phyloP scores from a whole-genome alignment of 768 basidiomycete species.

The Hypholoma fasciculare region DNA sequence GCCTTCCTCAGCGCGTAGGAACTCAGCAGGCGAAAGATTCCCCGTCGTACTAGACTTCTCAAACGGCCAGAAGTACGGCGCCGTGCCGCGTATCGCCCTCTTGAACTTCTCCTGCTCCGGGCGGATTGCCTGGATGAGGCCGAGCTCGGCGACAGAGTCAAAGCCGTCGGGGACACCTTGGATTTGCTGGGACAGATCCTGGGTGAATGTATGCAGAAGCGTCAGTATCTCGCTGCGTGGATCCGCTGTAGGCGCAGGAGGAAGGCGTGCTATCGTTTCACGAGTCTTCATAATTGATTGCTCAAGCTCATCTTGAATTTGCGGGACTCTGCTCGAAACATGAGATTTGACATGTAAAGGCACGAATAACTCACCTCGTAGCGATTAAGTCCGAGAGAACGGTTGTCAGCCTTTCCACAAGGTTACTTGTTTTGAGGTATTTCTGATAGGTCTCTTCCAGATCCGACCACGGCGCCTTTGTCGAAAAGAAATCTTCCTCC shows the following conservation, averaged over 20 bases:
- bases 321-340: constrained; percentile 50
- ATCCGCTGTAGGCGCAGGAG: constrained; percentile 54
- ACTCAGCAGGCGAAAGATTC: constrained; percentile 13
- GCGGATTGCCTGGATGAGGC: constrained; percentile 56
- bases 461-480: constrained; percentile 51
- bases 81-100: constrained; percentile 45
- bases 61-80: constrained; percentile 60
- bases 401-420: constrained; percentile 57
- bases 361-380: constrained; percentile 44
- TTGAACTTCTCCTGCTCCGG: constrained; percentile 50
- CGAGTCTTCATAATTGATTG: constrained; percentile 41
- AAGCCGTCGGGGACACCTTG: constrained; percentile 47
- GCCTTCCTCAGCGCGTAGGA: constrained; percentile 19
- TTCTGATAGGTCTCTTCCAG: constrained; percentile 50
- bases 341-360: too few relatives aligned
- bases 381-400: constrained; percentile 65
- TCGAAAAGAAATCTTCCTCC: constrained; percentile 60
- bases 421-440: constrained; percentile 54
- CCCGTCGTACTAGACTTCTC: constrained; percentile 11
- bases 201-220: constrained; percentile 45
- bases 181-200: constrained; percentile 43
- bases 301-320: constrained; percentile 59
- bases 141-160: constrained; percentile 27
- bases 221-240: constrained; percentile 55
- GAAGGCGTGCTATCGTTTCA: constrained; percentile 29